Evolutionary conservation across 2,329 filamentous ascomycete species (phyloP).

Genomic region (Colletotrichum cereale): DNA sequence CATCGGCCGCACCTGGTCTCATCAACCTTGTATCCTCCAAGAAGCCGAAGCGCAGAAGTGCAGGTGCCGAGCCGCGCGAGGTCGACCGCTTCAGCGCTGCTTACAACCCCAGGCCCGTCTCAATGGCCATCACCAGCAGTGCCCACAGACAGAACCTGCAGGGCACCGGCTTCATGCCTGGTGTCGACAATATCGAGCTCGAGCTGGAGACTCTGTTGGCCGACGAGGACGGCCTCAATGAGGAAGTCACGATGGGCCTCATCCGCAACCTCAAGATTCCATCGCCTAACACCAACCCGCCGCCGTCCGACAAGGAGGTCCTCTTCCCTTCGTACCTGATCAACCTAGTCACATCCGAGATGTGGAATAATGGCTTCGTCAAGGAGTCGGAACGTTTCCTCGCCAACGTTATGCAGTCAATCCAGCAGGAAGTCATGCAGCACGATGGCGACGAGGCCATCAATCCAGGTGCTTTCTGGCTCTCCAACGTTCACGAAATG

Average conservation of each 20-base stretch:
- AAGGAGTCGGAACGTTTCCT: constrained; percentile 99
- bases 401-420: constrained; percentile 99
- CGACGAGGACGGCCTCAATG: constrained; percentile 95
- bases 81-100: constrained; percentile 91
- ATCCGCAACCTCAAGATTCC: constrained; percentile 98
- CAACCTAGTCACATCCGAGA: constrained; percentile 98
- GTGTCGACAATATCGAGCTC: constrained; percentile 90
- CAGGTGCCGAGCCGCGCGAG: constrained; percentile 86
- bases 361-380: constrained; percentile 99
- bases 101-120: constrained; percentile 95
- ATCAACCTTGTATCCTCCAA: constrained; percentile 98
- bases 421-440: constrained; percentile 99
- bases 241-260: constrained; percentile 95
- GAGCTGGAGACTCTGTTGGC: constrained; percentile 94
- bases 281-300: constrained; percentile 84
- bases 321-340: constrained; percentile 99
- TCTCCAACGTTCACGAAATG: constrained; percentile 99
- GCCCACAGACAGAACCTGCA: constrained; percentile 78
- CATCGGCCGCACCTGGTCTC: constrained; percentile 76
- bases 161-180: constrained; percentile 82
- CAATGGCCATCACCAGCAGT: constrained; percentile 85
- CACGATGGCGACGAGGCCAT: constrained; percentile 97
- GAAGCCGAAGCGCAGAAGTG: constrained; percentile 95
- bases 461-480: constrained; percentile 97
- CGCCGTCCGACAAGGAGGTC: constrained; percentile 97